These are phyloP conservation scores for Debaryomyces sp. DNA, from an alignment of 1,139 yeast genomes.

Conservation along the genomic window DNA sequence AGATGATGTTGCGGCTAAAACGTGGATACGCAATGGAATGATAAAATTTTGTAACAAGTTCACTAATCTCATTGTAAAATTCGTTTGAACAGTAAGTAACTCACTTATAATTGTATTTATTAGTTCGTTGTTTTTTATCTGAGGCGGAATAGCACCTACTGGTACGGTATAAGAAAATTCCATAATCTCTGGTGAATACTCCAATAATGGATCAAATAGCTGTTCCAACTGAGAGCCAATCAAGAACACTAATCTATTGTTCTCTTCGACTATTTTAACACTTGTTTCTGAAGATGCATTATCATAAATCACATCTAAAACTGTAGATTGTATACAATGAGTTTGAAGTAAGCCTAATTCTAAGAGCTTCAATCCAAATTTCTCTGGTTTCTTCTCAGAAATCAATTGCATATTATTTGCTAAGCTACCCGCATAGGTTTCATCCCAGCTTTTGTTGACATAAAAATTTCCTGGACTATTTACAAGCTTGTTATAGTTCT, in stretches of 20 bases:
- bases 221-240: slow-evolving; percentile 88
- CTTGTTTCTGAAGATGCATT: slow-evolving; percentile 37
- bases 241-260: slow-evolving; percentile 71
- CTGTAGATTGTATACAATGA: slow-evolving; percentile 54
- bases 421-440: slow-evolving; percentile 75
- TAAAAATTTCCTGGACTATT: slow-evolving; percentile 29
- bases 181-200: slow-evolving; percentile 88
- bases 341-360: slow-evolving; percentile 63
- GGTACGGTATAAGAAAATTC: slow-evolving; percentile 68
- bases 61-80: slow-evolving; percentile 70
- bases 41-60: slow-evolving; percentile 75
- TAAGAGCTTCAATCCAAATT: slow-evolving; percentile 55
- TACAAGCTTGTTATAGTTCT: slow-evolving; percentile 62
- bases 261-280: slow-evolving; percentile 43
- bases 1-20: slow-evolving; percentile 51
- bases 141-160: slow-evolving; percentile 13
- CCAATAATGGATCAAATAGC: slow-evolving; percentile 84
- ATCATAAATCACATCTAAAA: slow-evolving; percentile 76
- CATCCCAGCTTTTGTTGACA: slow-evolving; percentile 53
- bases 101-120: slow-evolving; percentile 63
- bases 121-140: slow-evolving; percentile 17
- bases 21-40: slow-evolving; percentile 75
- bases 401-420: slow-evolving; percentile 65
- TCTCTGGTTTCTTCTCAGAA: slow-evolving; percentile 50
- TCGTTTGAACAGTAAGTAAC: slow-evolving; percentile 68